A percentile compares a stretch with the other conserved stretches of the same genome.
These are phyloP conservation scores for Chondrostereum purpureum DNA, from an alignment of 1,284 basidiomycete genomes.

Conservation along the genomic window DNA sequence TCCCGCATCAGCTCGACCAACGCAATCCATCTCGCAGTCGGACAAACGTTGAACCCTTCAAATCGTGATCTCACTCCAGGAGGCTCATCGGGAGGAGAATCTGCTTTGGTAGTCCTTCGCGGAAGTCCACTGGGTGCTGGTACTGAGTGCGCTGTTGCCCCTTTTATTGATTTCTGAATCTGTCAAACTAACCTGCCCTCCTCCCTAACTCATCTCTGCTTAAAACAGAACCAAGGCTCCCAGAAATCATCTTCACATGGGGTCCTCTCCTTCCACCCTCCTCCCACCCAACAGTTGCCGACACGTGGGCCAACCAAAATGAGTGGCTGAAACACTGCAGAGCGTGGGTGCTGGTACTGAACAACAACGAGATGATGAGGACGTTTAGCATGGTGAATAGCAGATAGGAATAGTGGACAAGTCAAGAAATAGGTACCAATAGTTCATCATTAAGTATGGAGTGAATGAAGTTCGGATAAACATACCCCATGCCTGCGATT, in stretches of 20 bases:
- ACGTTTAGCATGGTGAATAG: no score
- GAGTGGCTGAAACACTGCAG: background rate
- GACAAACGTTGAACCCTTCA: slow-evolving; percentile 53
- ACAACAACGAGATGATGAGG: no score
- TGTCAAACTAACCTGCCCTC: background rate
- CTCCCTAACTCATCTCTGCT: background rate
- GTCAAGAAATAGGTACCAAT: no score
- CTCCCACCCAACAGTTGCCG: background rate
- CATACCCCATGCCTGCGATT: no score
- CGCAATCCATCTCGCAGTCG: no score
- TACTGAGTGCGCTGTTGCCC: background rate
- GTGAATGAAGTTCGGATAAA: no score
- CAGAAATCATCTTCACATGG: background rate
- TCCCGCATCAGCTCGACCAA: no score
- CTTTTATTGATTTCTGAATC: no score
- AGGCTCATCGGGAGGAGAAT: slow-evolving; percentile 54
- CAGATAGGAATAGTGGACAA: no score
- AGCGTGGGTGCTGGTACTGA: no score
- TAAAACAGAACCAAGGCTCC: background rate
- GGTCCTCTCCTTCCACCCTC: background rate
- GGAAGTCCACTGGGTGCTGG: slow-evolving; percentile 51
- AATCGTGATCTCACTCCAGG: slow-evolving; percentile 46
- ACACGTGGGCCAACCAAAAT: background rate
- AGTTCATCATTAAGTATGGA: no score
- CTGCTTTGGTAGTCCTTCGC: slow-evolving; percentile 50